These are phyloP conservation scores for Saussurea involucrata DNA, from an alignment of 129 eudicot genomes.

Conservation along the genomic window DNA sequence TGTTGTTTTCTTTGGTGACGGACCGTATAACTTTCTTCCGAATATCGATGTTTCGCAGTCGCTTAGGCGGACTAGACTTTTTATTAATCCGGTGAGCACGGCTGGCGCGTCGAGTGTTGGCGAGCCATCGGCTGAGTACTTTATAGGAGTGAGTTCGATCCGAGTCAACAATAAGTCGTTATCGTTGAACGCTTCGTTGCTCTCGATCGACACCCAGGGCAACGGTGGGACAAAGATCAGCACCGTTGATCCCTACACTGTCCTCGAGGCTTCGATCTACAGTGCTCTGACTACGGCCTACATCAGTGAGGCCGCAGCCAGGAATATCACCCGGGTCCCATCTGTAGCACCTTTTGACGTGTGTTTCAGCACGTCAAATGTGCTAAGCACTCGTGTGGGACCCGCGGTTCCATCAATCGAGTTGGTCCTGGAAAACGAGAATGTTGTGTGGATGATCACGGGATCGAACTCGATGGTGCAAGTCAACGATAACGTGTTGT, in stretches of 20 bases:
- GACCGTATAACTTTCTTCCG: conserved; percentile 48
- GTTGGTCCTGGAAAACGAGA: conserved; percentile 40
- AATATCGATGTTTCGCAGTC: conserved; percentile 28
- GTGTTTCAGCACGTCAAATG: conserved; percentile 35
- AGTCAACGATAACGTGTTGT: conserved; percentile 39
- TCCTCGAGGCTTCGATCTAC: conserved; percentile 48
- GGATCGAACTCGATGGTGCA: conserved; percentile 66
- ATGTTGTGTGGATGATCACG: conserved; percentile 37
- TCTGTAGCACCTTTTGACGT: conserved; percentile 44
- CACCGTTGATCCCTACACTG: conserved; percentile 61
- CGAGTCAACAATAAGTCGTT: conserved; percentile 32
- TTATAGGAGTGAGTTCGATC: conserved; percentile 52
- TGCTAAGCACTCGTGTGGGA: conserved; percentile 43
- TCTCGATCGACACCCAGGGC: conserved; percentile 43
- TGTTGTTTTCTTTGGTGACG: conserved; percentile 49
- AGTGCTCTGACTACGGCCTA: conserved; percentile 29
- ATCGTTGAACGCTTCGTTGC: conserved; percentile 40
- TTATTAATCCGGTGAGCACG: conserved; percentile 46
- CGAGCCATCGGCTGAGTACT: conserved; percentile 56
- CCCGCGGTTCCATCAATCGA: conserved; percentile 49
- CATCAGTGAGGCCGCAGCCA: conserved; percentile 23
- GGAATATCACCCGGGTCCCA: conserved; percentile 37
- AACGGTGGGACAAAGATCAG: conserved; percentile 70
- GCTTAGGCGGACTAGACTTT: conserved; percentile 34
- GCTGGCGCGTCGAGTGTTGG: conserved; percentile 18